Base-by-base conservation (phyloP, 352 stramenopile species). In the Aphanomyces invadans region DNA sequence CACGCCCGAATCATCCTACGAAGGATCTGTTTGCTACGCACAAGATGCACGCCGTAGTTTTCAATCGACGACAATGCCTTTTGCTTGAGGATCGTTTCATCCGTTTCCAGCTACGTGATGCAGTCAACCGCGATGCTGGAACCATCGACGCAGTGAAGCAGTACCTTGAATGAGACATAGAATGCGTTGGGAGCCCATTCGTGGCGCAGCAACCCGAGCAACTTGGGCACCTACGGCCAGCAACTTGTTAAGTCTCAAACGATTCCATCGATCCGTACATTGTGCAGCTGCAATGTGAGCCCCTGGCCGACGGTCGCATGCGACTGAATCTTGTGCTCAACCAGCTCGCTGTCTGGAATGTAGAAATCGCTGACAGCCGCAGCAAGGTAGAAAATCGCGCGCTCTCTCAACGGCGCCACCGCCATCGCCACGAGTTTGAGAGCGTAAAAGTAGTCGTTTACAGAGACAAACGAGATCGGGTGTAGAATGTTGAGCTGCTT, bases 351-450 rank as follows among this genome's bases (percentile, higher is more conserved):
- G 29, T 85, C 70, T 7, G 96, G 96, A 52, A 99, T 91, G 80
- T 98, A 98, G 77, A 99, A 99, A 73, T 99, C 97, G 67, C 88
- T 98, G 15, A 99, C 97, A 2, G 97, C 97, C n/a, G 96, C 96
- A 11, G 96, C 94, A 3, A 99, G 76, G 57, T 97, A 97, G 57
- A 99, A 88, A 31, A 99, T 71, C n/a, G 72, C 74, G 66, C 76
- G 76, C 70, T 90, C 78, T 33, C 81, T 79, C 67, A 78, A 86
- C 19, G 78, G 78, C 29, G 70, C 67, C 7, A 93, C 74, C 52
- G 72, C 74, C 59, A 86, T 75, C 29, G 81, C 88, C 60, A 93
- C 84, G 45, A 95, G 70, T 69, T 88, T 71, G 26, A 99, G 80
- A 68, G 92, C 79, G 61, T 90, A 88, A 65, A 99, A 88, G 75